Base-by-base conservation (phyloP, 2,329 filamentous ascomycete genomes). In the Fusarium miscanthi region DNA sequence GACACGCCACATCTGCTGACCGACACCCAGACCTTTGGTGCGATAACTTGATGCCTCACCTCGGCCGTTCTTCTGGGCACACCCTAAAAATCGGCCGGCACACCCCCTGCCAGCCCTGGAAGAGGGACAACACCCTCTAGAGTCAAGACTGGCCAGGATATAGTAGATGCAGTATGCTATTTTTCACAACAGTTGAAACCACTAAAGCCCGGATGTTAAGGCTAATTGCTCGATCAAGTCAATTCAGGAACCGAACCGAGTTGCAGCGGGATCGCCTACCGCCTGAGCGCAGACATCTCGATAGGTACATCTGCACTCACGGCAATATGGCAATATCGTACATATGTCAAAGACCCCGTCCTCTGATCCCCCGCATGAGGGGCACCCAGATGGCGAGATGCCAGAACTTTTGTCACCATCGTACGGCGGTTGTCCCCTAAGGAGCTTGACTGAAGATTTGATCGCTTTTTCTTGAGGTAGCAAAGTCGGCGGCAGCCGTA, bases 151-250 rank as follows among this genome's bases (percentile, higher is more conserved):
- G 54, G 31, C 64, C 53, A 63, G 73, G 73, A 43, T 69, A 65
- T 40, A 54, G 61, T 53, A 74, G 68, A 77, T 66, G 73, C 58
- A 53, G 58, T 73, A 48, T 77, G 61, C 76, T 77, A 77, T 77
- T 77, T 77, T 78, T 70, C 73, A 76, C 74, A 70, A 74, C 72
- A 77, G 62, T 74, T 67, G 75, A 77, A 77, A 77, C 76, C 69
- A 63, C 76, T 77, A 77, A 70, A 62, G 49, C 59, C 65, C 65
- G 65, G 66, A 54, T 70, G 71, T 62, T 52, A 40, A 74, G 65
- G 66, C 66, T 60, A 76, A 73, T 65, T 72, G 63, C 52, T 76
- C 62, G 75, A 74, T 58, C 61, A 56, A 62, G 61, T 59, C 49
- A 66, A 49, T 69, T 61, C 64, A 73, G 69, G 73, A 75, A 76